Evolutionary conservation across 371 early-diverging fungal species (phyloP), one percentile per base, ranked within the genome.

Genomic region (Rhizopus microsporus): DNA sequence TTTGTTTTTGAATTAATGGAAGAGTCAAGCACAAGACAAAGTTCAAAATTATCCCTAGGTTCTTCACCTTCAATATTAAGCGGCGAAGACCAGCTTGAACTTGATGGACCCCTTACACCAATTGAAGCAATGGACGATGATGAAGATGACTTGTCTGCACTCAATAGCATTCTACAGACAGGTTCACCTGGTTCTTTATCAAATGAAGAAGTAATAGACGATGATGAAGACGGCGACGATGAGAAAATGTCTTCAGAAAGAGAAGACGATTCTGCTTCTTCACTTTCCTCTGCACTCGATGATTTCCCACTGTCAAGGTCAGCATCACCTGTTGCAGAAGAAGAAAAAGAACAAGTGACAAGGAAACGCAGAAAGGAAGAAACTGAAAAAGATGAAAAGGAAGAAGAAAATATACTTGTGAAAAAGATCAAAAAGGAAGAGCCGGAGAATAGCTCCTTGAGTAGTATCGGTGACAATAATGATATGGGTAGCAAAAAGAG

Each of bases 61-160:
- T 78, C 78, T 23, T 75, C 74, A 23, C 74, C 78, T 12, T 78
- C 78, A 51, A 68, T 64, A 17, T 33, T 78, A 15, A 73, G 71
- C 49, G 68, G 68, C n/a, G 62, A 67, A 16, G 67, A 67, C 12
- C 58, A 67, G 33, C 43, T 66, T 33, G 69, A 65, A 29, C 59
- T 66, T 4, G 69, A 62, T 13, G 69, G 62, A 0, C 69, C 69
- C 40, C 45, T 69, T 7, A 65, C 69, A 32, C 66, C 60, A 15
- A 65, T 58, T 10, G 72, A 63, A 51, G 62, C 67, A 37, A 61
- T 68, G 31, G 68, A 70, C 12, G 59, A 64, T 37, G 64, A 62
- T 29, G 65, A 68, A 43, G 60, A 68, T 38, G 74, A 66, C 12
- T 46, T 71, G 23, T 61, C 63, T 16, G 55, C 68, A 1, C 49